A percentile compares a stretch with the other conserved stretches of the same genome.
These are phyloP conservation scores for Umbelopsis sp. DNA, from an alignment of 371 early-diverging fungal genomes.

Conservation along the genomic window DNA sequence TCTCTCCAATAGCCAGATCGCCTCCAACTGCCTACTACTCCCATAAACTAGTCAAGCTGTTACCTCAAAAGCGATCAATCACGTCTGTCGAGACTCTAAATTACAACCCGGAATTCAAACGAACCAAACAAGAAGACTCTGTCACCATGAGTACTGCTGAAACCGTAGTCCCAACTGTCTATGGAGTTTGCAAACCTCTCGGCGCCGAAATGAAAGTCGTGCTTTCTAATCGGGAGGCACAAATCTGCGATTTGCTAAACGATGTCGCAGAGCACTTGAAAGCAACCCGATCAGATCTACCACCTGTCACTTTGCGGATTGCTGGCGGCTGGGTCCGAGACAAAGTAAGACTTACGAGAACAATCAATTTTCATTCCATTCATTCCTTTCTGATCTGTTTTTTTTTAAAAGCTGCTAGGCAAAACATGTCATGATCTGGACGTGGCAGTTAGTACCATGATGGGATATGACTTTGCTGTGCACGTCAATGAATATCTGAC, in stretches of 20 bases:
- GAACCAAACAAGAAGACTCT: not conserved
- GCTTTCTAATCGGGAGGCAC: conserved; percentile 58
- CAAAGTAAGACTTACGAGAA: conserved; percentile 63
- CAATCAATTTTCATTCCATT: too few species aligned
- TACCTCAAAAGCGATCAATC: conserved; percentile 12
- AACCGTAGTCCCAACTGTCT: not conserved
- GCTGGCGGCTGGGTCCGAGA: conserved; percentile 99
- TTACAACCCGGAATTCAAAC: conserved; percentile 8
- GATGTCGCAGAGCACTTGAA: conserved; percentile 62
- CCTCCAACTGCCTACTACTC: not conserved
- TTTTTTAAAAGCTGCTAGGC: conserved; percentile 76
- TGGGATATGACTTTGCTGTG: conserved; percentile 93
- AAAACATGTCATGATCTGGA: conserved; percentile 93
- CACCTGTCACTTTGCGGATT: conserved; percentile 78
- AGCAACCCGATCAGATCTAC: conserved; percentile 48
- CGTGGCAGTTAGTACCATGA: conserved; percentile 94
- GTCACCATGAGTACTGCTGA: not conserved
- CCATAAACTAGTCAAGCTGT: not conserved
- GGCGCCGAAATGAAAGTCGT: conserved; percentile 44
- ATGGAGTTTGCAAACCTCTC: not conserved
- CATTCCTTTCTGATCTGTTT: too few species aligned
- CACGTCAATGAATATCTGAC: conserved; percentile 73
- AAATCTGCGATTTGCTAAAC: conserved; percentile 67
- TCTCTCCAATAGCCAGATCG: not conserved
- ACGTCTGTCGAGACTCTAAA: conserved; percentile 4